Evolutionary conservation across 202 grass and related monocot species (phyloP).

Genomic region (Miscanthus sacchariflorus): DNA sequence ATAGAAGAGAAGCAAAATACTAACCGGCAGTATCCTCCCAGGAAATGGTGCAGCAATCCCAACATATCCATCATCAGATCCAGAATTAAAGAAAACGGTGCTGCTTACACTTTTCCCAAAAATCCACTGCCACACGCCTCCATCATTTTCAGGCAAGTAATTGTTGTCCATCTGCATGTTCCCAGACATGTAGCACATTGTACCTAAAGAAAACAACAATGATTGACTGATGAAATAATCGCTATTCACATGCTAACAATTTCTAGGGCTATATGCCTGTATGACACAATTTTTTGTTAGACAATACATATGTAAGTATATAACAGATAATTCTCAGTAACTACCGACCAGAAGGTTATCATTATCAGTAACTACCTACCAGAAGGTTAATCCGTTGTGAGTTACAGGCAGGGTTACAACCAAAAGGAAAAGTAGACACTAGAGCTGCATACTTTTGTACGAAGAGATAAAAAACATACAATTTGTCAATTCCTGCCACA

Average conservation of each 20-base stretch:
- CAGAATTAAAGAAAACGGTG: conserved; percentile 79
- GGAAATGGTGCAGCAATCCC: conserved; percentile 87
- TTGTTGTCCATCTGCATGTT: conserved; percentile 89
- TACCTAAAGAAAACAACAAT: conserved; percentile 58
- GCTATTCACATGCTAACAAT: background rate
- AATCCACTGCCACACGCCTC: conserved; percentile 96
- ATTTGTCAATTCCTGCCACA: conserved; percentile 13
- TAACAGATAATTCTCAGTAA: conserved; percentile 3
- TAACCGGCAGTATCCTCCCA: conserved; percentile 86
- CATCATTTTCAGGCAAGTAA: conserved; percentile 88
- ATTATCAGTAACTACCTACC: background rate
- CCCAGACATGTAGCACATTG: conserved; percentile 91
- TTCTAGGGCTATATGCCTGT: background rate
- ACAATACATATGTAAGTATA: background rate
- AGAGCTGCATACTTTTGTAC: background rate
- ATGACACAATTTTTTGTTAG: background rate
- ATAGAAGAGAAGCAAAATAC: conserved; percentile 32
- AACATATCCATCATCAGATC: conserved; percentile 85
- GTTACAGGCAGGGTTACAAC: background rate
- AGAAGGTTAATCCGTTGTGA: background rate
- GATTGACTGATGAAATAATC: background rate
- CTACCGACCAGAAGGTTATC: background rate
- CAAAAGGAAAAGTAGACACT: conserved; percentile 1
- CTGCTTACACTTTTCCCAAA: conserved; percentile 89
- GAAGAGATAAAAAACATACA: background rate